Evolutionary conservation across 352 stramenopile genomes (phyloP), one percentile per base, ranked within the genome.

Genomic region (Bremia lactucae): DNA sequence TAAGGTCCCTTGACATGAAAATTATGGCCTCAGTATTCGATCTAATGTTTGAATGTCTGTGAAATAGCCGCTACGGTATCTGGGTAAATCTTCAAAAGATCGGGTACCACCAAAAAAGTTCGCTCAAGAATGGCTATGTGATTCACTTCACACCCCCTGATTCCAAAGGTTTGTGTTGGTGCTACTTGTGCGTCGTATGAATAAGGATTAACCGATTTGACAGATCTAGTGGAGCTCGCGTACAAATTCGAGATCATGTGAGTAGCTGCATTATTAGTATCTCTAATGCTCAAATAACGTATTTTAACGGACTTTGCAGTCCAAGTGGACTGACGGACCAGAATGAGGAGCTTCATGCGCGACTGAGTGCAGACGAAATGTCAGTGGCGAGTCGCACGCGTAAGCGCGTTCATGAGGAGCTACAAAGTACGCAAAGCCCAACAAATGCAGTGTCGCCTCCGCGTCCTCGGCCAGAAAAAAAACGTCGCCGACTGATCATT

Each of bases 171-270:
- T 54, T 18, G 43, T 42, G 24, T 13, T 8, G 13, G 13, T 23
- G 1, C 20, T 34, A 21, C 29, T 25, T 21, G 3, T 45, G 5
- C 7, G n/a, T 18, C 14, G 16, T 1, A 29, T 24, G 9, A 2
- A 0, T 11, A 15, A 23, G 6, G 10, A 11, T 35, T 20, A n/a
- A n/a, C n/a, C n/a, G n/a, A n/a, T n/a, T n/a, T n/a, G n/a, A 31
- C 9, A 67, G 56, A 36, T 25, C 38, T 66, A n/a, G 11, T n/a
- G 0, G 40, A 63, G 1, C 48, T 59, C 7, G 50, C 59, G 2
- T 86, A 79, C 46, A 65, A 52, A 33, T 68, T 83, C 21, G 68
- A 86, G 41, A 41, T 88, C 7, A 36, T 86, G 72, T 85, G 59
- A 37, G 74, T 71, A 20, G 14, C 31, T 36, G 31, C 6, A 22